These are phyloP conservation scores for Exobasidium cylindrosporum DNA, from an alignment of 1,284 basidiomycete species.

Conservation along the genomic window DNA sequence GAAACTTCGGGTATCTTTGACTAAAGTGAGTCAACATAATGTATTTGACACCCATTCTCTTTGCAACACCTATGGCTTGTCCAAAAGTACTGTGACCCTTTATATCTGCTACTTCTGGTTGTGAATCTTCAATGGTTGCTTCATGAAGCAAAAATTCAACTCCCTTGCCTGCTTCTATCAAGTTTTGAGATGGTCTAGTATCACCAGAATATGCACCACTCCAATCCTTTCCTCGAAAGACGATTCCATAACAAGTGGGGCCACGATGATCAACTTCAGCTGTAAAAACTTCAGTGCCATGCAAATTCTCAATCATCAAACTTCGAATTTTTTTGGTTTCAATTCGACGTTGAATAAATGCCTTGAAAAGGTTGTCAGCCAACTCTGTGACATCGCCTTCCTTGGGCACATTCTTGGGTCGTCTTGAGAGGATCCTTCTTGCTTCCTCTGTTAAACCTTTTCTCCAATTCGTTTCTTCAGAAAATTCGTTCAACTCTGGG, in stretches of 20 bases:
- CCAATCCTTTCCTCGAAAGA: conserved; percentile 18
- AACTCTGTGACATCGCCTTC: neutral
- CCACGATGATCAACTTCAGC: conserved; percentile 23
- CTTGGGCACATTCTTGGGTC: neutral
- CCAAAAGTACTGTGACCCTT: conserved; percentile 88
- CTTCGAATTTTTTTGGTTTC: neutral
- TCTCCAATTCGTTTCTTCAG: neutral
- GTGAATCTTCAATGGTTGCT: conserved; percentile 78
- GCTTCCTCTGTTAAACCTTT: neutral
- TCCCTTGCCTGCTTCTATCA: conserved; percentile 67
- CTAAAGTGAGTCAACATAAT: conserved; percentile 92
- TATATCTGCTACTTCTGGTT: conserved; percentile 63
- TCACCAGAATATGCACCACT: conserved; percentile 70
- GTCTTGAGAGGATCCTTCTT: neutral
- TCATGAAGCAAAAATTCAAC: conserved; percentile 89
- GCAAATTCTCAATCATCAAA: conserved; percentile 4
- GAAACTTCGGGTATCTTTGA: conserved; percentile 84
- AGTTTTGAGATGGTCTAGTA: conserved; percentile 71
- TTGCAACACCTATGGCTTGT: conserved; percentile 75
- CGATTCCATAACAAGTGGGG: conserved; percentile 34
- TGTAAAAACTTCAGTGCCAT: conserved; percentile 5
- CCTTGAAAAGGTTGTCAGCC: neutral
- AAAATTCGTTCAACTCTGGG: neutral
- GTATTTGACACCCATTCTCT: conserved; percentile 72
- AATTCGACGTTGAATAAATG: neutral